Evolutionary conservation across 805 yeast species (phyloP), one percentile per base, ranked within the genome.

Genomic region (Kodamaea sagamina): DNA sequence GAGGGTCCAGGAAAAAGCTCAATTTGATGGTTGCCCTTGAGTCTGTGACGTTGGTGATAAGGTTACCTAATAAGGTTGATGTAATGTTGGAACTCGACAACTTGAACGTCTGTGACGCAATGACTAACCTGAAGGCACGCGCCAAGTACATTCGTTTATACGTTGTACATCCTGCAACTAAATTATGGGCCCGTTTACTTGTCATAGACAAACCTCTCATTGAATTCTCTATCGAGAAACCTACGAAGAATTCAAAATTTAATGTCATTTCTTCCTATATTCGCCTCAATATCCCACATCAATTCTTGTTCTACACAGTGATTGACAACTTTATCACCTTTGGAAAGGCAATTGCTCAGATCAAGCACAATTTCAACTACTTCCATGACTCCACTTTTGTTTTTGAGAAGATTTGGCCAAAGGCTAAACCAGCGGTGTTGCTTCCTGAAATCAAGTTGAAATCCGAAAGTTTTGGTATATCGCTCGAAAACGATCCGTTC

Each of bases 401-500:
- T 32, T 65, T 68, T 36, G 62, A 52, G 25, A 52, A 50, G 57
- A 45, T 75, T 57, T 41, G 58, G 48, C 67, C 77, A 34, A 41
- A 12, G 47, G 72, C 36, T 49, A 66, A 63, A n/a, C 61, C 67
- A 0, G 73, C 78, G 0, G 49, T 68, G 3, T 47, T 65, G 12
- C 67, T 92, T 6, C 90, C 90, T 10, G 67, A 64, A 15, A 63
- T 88, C 2, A 72, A 75, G 16, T 51, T 89, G 27, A 74, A 67
- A 32, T 70, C 95, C 0, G 69, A 69, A 4, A 68, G 77, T 31
- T 71, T 87, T 48, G 69, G 84, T 4, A 65, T 89, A 28, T 73
- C 84, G 17, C 71, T 89, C 49, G 96, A 87, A 43, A 95, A 87
- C 60, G 97, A 92, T 62, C 92, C 95, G 6, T 89, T 90, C 59